Evolutionary conservation across 768 basidiomycete genomes (phyloP).

Genomic region (Calvatia gigantea): DNA sequence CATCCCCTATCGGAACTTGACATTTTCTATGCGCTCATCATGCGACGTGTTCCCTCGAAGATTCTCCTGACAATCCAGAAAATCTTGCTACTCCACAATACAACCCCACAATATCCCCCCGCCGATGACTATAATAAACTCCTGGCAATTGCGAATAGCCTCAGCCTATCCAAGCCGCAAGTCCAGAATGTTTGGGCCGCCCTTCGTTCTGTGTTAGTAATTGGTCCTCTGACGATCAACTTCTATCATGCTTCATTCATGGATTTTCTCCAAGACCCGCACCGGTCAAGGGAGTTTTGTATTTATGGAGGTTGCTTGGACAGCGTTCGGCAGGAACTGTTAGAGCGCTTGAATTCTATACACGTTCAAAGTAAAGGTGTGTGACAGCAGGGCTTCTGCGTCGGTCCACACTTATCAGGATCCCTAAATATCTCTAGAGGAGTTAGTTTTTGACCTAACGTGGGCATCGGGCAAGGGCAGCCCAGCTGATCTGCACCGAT

Average conservation of each 20-base stretch:
- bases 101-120: neutral
- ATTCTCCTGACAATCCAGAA: neutral
- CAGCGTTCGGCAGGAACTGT: neutral
- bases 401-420: neutral
- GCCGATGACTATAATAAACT: neutral
- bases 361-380: neutral
- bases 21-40: neutral
- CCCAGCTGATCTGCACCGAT: neutral
- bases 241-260: slow-evolving; percentile 1
- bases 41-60: neutral
- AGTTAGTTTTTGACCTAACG: neutral
- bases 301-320: neutral
- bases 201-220: neutral
- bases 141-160: neutral
- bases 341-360: neutral
- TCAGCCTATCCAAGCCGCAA: neutral
- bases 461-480: neutral
- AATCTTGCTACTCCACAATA: neutral
- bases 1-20: neutral
- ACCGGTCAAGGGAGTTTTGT: neutral
- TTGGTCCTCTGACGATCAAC: neutral
- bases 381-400: neutral
- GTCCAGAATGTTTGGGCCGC: neutral
- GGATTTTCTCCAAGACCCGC: neutral
- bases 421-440: neutral